Conservation (phyloP, 805 yeast species). For the Metschnikowia bowlesiae region DNA sequence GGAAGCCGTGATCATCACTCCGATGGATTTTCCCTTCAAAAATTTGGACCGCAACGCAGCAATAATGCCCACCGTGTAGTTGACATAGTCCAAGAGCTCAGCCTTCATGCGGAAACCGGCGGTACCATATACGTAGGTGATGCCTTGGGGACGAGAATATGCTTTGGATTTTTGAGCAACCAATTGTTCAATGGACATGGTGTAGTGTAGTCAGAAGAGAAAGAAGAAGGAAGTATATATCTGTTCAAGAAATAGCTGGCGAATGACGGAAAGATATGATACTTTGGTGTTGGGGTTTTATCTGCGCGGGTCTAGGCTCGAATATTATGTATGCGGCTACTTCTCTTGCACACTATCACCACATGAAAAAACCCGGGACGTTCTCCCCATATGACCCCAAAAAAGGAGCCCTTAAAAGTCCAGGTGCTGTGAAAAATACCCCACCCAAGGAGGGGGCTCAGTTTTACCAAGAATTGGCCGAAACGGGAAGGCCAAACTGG, state of each 20-base stretch:
- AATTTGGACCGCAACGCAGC: constrained; percentile 80
- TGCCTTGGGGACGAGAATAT: constrained; percentile 43
- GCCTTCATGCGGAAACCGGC: constrained; percentile 92
- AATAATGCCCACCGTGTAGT: constrained; percentile 74
- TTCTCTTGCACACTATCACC: background rate
- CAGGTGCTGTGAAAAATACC: background rate
- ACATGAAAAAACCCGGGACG: constrained; percentile 12
- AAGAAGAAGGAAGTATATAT: background rate
- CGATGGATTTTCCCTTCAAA: constrained; percentile 65
- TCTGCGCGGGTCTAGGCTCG: background rate
- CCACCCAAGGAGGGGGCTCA: constrained; percentile 22
- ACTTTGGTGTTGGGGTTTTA: background rate
- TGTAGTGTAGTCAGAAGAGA: background rate
- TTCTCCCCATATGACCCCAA: constrained; percentile 5
- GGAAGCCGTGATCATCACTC: constrained; percentile 96
- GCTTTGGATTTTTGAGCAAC: constrained; percentile 4
- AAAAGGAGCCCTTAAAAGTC: background rate
- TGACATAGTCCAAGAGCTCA: constrained; percentile 66
- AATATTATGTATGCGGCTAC: background rate
- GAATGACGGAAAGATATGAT: background rate
- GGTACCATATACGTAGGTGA: constrained; percentile 74
- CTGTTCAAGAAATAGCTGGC: background rate
- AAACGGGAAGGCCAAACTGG: constrained; percentile 42
- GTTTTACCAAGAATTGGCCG: constrained; percentile 32
- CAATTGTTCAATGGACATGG: constrained; percentile 7